Percentiles rank a stretch among this genome's conserved stretches.
phyloP scores from a whole-genome alignment of 2,329 filamentous ascomycete genomes.

The Nothomitra cinnamomea region DNA sequence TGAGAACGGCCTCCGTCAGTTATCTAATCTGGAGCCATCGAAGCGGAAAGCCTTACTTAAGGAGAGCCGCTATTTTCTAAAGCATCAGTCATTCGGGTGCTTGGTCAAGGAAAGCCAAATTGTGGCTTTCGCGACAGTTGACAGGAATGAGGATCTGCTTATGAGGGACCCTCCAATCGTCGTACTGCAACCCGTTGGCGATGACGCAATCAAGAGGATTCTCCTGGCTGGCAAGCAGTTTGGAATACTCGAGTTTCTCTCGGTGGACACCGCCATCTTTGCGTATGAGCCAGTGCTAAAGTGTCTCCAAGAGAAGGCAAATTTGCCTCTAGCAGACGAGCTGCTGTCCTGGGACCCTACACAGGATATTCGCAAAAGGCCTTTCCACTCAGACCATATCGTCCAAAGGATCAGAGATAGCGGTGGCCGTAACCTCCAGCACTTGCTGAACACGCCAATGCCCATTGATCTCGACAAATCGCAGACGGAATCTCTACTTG shows the following conservation, averaged over 20 bases:
- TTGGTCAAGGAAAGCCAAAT: conserved; percentile 34
- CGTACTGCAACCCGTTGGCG: conserved; percentile 33
- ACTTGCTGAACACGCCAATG: conserved; percentile 16
- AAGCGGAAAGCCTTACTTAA: conserved; percentile 29
- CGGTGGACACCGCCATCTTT: conserved; percentile 49
- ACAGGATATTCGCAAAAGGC: conserved; percentile 6
- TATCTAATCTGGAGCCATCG: conserved; percentile 17
- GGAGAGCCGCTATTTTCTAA: conserved; percentile 33
- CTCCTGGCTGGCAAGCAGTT: conserved; percentile 26
- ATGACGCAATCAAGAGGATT: conserved; percentile 27
- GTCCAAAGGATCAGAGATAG: conserved; percentile 10
- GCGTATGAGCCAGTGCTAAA: conserved; percentile 50
- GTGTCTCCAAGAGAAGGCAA: conserved; percentile 36
- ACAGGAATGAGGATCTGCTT: conserved; percentile 34
- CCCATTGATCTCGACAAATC: conserved; percentile 30
- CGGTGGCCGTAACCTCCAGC: conserved; percentile 17
- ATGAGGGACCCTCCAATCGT: conserved; percentile 28
- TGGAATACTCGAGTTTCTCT: conserved; percentile 30
- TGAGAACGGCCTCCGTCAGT: conserved; percentile 26
- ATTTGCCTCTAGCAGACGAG: conserved; percentile 38
- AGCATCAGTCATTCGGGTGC: conserved; percentile 44
- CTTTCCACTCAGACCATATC: conserved; percentile 8
- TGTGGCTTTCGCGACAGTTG: conserved; percentile 41
- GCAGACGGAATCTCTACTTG: conserved; percentile 38
- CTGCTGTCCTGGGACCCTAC: conserved; percentile 26